Conservation (phyloP, 2,329 filamentous ascomycete genomes). For the Ophiostoma angusticollis region DNA sequence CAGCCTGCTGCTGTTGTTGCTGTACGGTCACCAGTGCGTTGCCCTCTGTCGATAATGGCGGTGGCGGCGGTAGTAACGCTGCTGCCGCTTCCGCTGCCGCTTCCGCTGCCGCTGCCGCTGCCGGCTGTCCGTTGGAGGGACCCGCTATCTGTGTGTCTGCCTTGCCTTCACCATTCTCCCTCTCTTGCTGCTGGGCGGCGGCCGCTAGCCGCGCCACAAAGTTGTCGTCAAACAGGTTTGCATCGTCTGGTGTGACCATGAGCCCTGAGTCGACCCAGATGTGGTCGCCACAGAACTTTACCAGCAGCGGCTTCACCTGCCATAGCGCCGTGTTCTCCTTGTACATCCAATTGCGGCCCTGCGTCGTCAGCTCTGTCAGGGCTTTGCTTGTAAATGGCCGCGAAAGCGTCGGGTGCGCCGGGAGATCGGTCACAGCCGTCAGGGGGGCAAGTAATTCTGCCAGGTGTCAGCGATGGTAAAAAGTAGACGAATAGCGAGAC, state of each 20-base stretch:
- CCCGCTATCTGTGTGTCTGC: background rate
- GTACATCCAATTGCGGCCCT: constrained; percentile 58
- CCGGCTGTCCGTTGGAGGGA: too few species aligned
- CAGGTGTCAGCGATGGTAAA: background rate
- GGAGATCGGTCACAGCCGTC: constrained; percentile 60
- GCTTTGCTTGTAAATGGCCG: constrained; percentile 63
- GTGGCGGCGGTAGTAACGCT: background rate
- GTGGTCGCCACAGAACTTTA: constrained; percentile 61
- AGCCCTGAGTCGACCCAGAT: constrained; percentile 50
- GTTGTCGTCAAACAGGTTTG: constrained; percentile 39
- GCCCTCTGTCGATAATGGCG: too few species aligned
- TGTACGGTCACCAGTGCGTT: too few species aligned
- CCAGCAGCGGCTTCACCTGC: constrained; percentile 61
- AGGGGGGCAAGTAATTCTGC: constrained; percentile 63
- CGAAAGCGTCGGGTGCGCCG: constrained; percentile 61
- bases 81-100: background rate
- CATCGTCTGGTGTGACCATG: constrained; percentile 44
- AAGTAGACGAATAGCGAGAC: background rate
- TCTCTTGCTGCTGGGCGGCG: background rate
- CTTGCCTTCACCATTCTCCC: background rate
- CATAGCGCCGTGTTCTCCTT: constrained; percentile 62
- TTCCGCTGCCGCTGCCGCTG: background rate
- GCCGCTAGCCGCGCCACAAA: constrained; percentile 23
- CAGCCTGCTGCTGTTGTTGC: too few species aligned
- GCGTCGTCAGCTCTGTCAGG: constrained; percentile 55